Evolutionary conservation across 2,329 filamentous ascomycete species (phyloP).

Genomic region (Epichloe aotearoae): DNA sequence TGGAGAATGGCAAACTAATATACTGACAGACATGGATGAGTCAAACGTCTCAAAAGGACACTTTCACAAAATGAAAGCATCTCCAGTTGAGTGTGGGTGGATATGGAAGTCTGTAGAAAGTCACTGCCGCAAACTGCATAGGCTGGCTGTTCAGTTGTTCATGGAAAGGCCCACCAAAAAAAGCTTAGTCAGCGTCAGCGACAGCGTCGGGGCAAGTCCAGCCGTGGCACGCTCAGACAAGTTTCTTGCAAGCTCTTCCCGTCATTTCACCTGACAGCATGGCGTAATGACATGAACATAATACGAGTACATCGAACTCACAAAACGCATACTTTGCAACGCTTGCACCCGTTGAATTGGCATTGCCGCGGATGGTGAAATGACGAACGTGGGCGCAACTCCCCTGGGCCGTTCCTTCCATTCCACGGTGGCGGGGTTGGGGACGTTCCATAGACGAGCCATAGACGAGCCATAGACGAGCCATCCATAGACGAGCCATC

Average conservation of each 20-base stretch:
- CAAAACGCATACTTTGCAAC: too few species aligned
- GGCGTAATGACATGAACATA: neutral
- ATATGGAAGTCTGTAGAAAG: conserved; percentile 1
- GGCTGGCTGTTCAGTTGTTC: neutral
- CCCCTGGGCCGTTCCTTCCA: conserved; percentile 2
- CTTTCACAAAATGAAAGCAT: conserved; percentile 3
- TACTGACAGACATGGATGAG: conserved; percentile 5
- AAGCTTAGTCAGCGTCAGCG: conserved; percentile 2
- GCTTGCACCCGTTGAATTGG: neutral
- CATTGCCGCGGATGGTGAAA: neutral
- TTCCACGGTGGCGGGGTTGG: conserved; percentile 1
- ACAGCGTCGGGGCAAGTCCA: neutral
- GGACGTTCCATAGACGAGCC: neutral
- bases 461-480: too few species aligned
- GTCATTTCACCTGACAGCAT: neutral
- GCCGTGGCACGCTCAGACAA: too few species aligned
- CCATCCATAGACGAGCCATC: neutral
- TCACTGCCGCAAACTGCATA: neutral
- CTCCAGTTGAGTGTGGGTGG: neutral
- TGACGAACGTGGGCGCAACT: neutral
- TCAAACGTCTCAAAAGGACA: conserved; percentile 8
- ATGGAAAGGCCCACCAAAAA: neutral
- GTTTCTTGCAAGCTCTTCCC: neutral
- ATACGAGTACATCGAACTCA: neutral
- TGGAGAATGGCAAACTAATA: neutral